Evolutionary conservation across 306 rosid species (phyloP).

Genomic region (Morella rubra): DNA sequence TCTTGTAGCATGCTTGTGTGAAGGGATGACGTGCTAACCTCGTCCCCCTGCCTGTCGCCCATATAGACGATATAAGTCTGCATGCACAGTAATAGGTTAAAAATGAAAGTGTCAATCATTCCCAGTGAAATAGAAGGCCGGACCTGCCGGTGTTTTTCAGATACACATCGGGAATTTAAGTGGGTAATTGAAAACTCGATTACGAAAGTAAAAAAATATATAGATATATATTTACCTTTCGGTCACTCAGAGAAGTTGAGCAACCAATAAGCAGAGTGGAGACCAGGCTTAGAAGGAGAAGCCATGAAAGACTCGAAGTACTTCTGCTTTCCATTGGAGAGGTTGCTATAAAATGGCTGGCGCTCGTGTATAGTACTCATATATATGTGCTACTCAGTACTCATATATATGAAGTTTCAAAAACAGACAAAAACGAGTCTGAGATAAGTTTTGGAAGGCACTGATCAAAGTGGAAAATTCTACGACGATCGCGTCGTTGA

Average conservation of each 20-base stretch:
- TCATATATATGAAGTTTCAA: too few relatives aligned
- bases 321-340: conserved; percentile 16
- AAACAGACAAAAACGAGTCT: too few relatives aligned
- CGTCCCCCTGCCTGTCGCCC: conserved; percentile 26
- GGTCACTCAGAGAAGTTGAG: conserved; percentile 24
- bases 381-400: too few relatives aligned
- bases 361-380: too few relatives aligned
- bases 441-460: too few relatives aligned
- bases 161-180: background rate
- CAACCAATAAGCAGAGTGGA: conserved; percentile 13
- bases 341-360: background rate
- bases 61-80: conserved; percentile 52
- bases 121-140: background rate
- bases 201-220: background rate
- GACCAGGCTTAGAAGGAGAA: conserved; percentile 20
- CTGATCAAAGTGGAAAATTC: too few relatives aligned
- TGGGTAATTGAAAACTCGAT: background rate
- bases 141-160: background rate
- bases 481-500: too few relatives aligned
- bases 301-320: background rate
- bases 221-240: conserved; percentile 14
- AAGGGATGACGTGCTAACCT: conserved; percentile 18
- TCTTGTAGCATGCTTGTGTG: conserved; percentile 34
- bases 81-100: background rate
- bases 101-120: background rate